Evolutionary conservation across 2,329 filamentous ascomycete species (phyloP), one percentile per base, ranked within the genome.

Genomic region (Xylariaceae sp.): DNA sequence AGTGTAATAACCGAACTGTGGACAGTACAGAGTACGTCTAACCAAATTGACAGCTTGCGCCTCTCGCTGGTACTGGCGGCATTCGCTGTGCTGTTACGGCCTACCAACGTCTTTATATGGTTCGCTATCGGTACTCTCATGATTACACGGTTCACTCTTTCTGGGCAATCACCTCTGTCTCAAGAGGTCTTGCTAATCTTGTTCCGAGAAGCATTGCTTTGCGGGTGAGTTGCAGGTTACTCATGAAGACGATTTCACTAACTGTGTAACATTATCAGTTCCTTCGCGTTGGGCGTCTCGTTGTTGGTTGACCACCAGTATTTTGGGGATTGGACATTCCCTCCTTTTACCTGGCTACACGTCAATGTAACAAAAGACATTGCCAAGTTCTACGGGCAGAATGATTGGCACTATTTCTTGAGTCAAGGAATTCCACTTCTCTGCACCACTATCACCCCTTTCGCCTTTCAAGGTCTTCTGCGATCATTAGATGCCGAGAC

Each of bases 101-200:
- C 93, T 10, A 97, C 94, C 13, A 97, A 97, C 68, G 63, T 87
- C 45, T 77, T 97, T 47, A 86, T 97, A 59, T 97, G 94, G 93
- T 71, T 84, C 11, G 80, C 80, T 38, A 72, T 97, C 55, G 77
- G 79, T 28, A 73, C 79, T 33, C 72, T 86, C 53, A 75, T 78
- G 16, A 57, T 83, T 62, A 71, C 70, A 22, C 65, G 71, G 51
- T 58, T 76, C 62, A 72, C 69, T 16, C 66, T 74, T 12, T 70
- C 69, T 38, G 58, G 69, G 7, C 59, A 67, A 18, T 76, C 76
- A 1, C 71, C 76, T 2, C 58, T 80, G 16, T 71, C 70, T 2
- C 61, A 69, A 45, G 71, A 72, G n/a, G 68, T 73, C 50, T 67
- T 82, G 31, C 57, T 76, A 36, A 67, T 80, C 34, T 73, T 95